Percentiles rank a stretch among this genome's conserved stretches.
Conservation (phyloP, 176 grass and related monocot genomes). For the Carex kokanica region DNA sequence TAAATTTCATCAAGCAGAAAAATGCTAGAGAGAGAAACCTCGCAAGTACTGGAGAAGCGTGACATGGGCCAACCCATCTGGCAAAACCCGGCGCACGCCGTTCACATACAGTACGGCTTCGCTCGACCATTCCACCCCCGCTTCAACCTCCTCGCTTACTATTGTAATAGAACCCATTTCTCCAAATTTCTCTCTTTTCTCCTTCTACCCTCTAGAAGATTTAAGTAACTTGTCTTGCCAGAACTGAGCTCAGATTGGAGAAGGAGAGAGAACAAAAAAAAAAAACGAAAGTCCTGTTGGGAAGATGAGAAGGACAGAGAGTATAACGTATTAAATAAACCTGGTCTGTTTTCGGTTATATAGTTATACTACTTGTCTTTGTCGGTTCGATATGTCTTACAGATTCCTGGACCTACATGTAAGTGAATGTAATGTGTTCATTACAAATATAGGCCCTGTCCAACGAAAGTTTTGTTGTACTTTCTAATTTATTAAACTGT, state of each 20-base stretch:
- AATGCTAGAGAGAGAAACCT: slow-evolving; percentile 31
- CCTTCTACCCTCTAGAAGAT: background rate
- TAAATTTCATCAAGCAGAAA: background rate
- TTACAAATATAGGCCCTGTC: background rate
- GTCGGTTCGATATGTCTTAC: background rate
- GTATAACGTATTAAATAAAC: background rate
- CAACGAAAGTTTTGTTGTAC: background rate
- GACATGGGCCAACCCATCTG: slow-evolving; percentile 83
- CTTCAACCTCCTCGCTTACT: slow-evolving; percentile 34
- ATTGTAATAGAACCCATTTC: slow-evolving; percentile 72
- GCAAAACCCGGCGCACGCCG: slow-evolving; percentile 75
- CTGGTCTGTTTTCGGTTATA: background rate
- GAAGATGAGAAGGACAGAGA: background rate
- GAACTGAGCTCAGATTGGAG: slow-evolving; percentile 8
- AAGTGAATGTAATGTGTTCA: background rate
- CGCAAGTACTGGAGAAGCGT: slow-evolving; percentile 92
- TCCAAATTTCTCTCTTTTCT: background rate
- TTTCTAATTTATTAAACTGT: background rate
- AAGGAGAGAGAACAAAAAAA: background rate
- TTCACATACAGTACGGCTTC: slow-evolving; percentile 87
- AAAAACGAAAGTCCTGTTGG: background rate
- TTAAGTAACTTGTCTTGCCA: no score
- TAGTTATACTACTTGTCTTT: no score
- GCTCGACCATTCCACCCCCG: slow-evolving; percentile 53
- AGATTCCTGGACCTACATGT: background rate